phyloP scores from a whole-genome alignment of 2,329 filamentous ascomycete genomes.

The Alternaria tenuissima region DNA sequence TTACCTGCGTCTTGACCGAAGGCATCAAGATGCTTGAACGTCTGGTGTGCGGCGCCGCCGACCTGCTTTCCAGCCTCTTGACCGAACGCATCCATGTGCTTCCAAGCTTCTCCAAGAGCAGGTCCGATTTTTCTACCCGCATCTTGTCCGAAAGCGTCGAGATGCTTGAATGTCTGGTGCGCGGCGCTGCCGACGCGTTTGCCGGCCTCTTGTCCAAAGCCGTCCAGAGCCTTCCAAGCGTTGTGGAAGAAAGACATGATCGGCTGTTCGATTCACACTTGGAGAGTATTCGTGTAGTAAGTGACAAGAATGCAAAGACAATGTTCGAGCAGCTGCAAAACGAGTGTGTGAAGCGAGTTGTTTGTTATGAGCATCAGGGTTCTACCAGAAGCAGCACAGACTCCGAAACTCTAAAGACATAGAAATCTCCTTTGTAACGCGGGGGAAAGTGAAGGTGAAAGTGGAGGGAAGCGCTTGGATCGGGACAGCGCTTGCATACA shows the following conservation, averaged over 20 bases:
- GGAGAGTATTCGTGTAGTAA: neutral
- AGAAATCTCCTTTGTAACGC: neutral
- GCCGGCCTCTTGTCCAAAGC: conserved; percentile 8
- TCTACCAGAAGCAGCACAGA: neutral
- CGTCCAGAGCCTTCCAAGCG: conserved; percentile 6
- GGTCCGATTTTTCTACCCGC: conserved; percentile 2
- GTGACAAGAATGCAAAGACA: neutral
- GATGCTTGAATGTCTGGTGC: neutral
- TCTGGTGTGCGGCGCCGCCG: neutral
- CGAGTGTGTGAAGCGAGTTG: neutral
- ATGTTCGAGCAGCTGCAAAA: neutral
- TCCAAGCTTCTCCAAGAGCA: conserved; percentile 13
- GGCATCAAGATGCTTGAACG: neutral
- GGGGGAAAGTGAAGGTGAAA: neutral
- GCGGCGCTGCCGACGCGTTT: neutral
- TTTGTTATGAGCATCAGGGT: neutral
- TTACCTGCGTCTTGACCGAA: conserved; percentile 14
- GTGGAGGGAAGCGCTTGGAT: neutral
- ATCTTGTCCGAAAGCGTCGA: conserved; percentile 14
- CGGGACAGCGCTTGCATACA: neutral
- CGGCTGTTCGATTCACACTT: neutral
- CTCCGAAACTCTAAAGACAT: neutral
- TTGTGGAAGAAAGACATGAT: conserved; percentile 12
- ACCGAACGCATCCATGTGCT: conserved; percentile 4
- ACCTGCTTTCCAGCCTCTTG: conserved; percentile 11